Base-by-base conservation (phyloP, 495 filamentous ascomycete genomes). In the Talaromyces borbonicus region DNA sequence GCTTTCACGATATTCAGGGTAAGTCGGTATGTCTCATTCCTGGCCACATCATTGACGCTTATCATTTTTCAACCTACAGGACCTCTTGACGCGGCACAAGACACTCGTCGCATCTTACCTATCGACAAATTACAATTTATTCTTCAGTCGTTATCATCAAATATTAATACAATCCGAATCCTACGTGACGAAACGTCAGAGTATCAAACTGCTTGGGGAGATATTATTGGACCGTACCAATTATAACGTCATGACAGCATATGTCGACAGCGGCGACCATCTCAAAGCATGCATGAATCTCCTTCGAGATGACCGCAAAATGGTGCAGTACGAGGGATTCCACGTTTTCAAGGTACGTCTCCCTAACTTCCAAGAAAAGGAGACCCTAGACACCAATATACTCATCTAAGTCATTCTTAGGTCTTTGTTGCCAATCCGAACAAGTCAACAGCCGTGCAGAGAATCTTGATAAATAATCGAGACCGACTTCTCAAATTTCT, bases 241-340 rank as follows among this genome's bases (percentile, higher is more conserved):
- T 63, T 99, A 97, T 73, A 86, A 80, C 59, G 85, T 97, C 57
- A 99, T 99, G 93, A 95, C 90, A 47, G 75, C 78, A 31, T 99
- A 99, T 65, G 92, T 99, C 38, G 88, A 95, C 60, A 80, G 84
- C 31, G 88, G 88, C 29, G 90, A 95, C 55, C 87, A 97, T 57
- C 74, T 99, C 50, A 99, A 99, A 69, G 78, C 96, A 43, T 90
- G 86, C 66, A 99, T 99, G 93, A 96, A 94, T 59, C 70, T 97
- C 43, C 67, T 99, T 44, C 77, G 85, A 39, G 90, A 96, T 62
- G 90, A 97, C 59, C 78, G 90, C 54, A 89, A 92, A 61, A 99
- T 97, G 87, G 92, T 99, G 41, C 90, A 96, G 59, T 99, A 97
- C 58, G 93, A 99, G 64, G 90, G 88, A 19, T 99, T 99, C 62